Percentiles rank a stretch among this genome's conserved stretches.
These are phyloP conservation scores for Alliaria petiolata DNA, from an alignment of 345 rosid genomes.

Conservation along the genomic window DNA sequence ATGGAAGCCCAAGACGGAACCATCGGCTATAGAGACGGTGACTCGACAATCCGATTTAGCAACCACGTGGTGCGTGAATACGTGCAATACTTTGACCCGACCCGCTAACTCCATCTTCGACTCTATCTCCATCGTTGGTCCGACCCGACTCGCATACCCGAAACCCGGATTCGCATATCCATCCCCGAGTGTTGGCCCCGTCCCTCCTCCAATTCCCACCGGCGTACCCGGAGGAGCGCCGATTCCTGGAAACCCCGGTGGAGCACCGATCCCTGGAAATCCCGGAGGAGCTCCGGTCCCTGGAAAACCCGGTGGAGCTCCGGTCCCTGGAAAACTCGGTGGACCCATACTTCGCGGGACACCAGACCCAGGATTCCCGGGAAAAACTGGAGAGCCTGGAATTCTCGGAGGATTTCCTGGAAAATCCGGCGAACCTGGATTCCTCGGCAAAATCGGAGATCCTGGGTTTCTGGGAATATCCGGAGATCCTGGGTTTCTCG, in stretches of 20 bases:
- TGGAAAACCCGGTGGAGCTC: conserved; percentile 28
- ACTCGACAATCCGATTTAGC: conserved; percentile 68
- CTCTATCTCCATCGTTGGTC: conserved; percentile 91
- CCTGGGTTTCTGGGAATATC: conserved; percentile 13
- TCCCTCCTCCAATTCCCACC: conserved; percentile 24
- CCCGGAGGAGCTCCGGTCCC: not conserved
- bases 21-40: conserved; percentile 65
- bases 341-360: conserved; percentile 28
- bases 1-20: conserved; percentile 84
- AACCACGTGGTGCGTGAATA: conserved; percentile 79
- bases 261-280: conserved; percentile 20
- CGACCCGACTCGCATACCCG: conserved; percentile 45
- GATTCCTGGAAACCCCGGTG: conserved; percentile 20
- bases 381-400: conserved; percentile 16
- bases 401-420: not conserved
- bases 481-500: conserved; percentile 18
- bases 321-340: conserved; percentile 4
- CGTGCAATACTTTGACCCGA: conserved; percentile 74
- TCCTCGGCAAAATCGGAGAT: not conserved
- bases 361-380: conserved; percentile 16
- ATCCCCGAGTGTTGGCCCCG: conserved; percentile 27
- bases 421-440: conserved; percentile 21
- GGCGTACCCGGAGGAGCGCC: conserved; percentile 28
- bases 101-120: conserved; percentile 71
- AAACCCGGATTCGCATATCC: conserved; percentile 33